Conservation (phyloP, 352 stramenopile species). For the Phytophthora capsici region DNA sequence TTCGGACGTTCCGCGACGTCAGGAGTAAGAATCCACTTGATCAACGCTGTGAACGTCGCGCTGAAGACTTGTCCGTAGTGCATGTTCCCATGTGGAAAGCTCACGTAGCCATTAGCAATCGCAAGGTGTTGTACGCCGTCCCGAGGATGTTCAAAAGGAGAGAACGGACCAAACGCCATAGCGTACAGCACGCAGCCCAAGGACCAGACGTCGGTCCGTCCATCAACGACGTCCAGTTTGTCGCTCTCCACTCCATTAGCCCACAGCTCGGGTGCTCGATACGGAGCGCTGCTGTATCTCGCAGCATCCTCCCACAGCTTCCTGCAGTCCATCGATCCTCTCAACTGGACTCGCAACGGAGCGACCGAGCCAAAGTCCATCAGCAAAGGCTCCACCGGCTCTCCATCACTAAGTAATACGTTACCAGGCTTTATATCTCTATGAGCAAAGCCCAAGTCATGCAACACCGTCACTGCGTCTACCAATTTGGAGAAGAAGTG, state of each 20-base stretch:
- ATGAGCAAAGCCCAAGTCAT: conserved; percentile 65
- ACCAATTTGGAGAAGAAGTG: conserved; percentile 61
- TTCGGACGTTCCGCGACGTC: conserved; percentile 63
- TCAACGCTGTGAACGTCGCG: conserved; percentile 56
- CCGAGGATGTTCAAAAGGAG: conserved; percentile 85
- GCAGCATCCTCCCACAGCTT: conserved; percentile 83
- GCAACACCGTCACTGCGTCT: conserved; percentile 64
- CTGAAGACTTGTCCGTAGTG: conserved; percentile 52
- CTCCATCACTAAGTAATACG: conserved; percentile 54
- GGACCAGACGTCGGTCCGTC: conserved; percentile 90
- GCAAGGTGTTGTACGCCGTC: conserved; percentile 62
- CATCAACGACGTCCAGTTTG: conserved; percentile 46
- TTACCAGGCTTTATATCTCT: conserved; percentile 85
- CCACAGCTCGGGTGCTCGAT: conserved; percentile 93
- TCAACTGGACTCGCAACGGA: conserved; percentile 40
- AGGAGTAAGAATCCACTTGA: conserved; percentile 80
- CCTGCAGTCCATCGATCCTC: conserved; percentile 48
- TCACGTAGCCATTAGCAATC: conserved; percentile 74
- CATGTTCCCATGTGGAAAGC: conserved; percentile 39
- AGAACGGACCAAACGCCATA: conserved; percentile 90
- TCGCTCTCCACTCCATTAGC: conserved; percentile 41
- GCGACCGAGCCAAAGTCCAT: conserved; percentile 83
- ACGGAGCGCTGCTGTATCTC: conserved; percentile 86
- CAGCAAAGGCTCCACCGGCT: conserved; percentile 59
- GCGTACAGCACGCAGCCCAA: conserved; percentile 92